Percentiles rank a stretch among this genome's conserved stretches.
These are phyloP conservation scores for Puccinia polysora DNA, from an alignment of 1,284 basidiomycete species.

Conservation along the genomic window DNA sequence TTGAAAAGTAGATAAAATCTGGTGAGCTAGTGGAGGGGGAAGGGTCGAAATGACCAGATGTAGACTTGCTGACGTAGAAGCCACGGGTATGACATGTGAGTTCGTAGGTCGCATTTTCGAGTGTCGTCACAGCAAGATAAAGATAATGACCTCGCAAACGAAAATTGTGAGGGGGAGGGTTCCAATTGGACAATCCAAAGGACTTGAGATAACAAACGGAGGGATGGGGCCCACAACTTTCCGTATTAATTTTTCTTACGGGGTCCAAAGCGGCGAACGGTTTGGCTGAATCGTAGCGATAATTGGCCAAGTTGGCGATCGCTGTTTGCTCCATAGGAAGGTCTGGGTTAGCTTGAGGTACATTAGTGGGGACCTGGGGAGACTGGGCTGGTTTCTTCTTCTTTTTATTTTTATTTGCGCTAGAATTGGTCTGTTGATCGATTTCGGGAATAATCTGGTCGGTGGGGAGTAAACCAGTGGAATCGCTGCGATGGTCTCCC, in stretches of 20 bases:
- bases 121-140: slow-evolving; percentile 58
- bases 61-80: slow-evolving; percentile 58
- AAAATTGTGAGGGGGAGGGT: slow-evolving; percentile 59
- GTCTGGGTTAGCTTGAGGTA: slow-evolving; percentile 33
- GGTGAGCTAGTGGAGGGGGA: slow-evolving; percentile 22
- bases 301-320: slow-evolving; percentile 44
- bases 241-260: slow-evolving; percentile 55
- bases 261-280: slow-evolving; percentile 50
- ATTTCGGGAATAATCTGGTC: slow-evolving; percentile 9
- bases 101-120: slow-evolving; percentile 59
- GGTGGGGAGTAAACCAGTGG: background rate
- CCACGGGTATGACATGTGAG: slow-evolving; percentile 58
- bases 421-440: background rate
- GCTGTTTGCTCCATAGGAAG: slow-evolving; percentile 29
- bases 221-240: slow-evolving; percentile 48
- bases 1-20: slow-evolving; percentile 5
- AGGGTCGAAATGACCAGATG: slow-evolving; percentile 41
- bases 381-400: slow-evolving; percentile 43
- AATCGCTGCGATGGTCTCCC: slow-evolving; percentile 19
- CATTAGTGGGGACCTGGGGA: background rate
- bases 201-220: slow-evolving; percentile 55
- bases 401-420: slow-evolving; percentile 44
- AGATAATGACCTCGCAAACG: slow-evolving; percentile 58
- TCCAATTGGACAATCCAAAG: slow-evolving; percentile 60
- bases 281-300: slow-evolving; percentile 50